These are phyloP conservation scores for Globisporangium lucens DNA, from an alignment of 352 stramenopile species.

Conservation along the genomic window DNA sequence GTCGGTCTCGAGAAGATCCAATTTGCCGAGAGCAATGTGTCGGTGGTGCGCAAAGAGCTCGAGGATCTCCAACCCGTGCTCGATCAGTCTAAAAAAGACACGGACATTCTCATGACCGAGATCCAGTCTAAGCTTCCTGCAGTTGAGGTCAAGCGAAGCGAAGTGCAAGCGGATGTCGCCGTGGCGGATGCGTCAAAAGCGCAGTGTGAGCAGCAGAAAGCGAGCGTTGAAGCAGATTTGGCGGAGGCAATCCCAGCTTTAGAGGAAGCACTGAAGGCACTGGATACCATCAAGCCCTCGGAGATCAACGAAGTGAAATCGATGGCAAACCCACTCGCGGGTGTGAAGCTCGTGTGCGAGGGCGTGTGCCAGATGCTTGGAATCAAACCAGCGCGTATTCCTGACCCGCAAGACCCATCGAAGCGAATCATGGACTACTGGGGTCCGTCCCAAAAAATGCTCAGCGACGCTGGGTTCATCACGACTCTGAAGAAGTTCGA, in stretches of 20 bases:
- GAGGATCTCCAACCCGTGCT: constrained; percentile 93
- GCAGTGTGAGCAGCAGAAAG: constrained; percentile 89
- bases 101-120: constrained; percentile 91
- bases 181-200: constrained; percentile 82
- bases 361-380: constrained; percentile 94
- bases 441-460: constrained; percentile 92
- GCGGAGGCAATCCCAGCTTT: constrained; percentile 91
- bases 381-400: constrained; percentile 91
- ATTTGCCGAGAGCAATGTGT: constrained; percentile 92
- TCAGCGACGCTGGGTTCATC: constrained; percentile 91
- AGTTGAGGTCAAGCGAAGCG: constrained; percentile 74
- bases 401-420: constrained; percentile 87
- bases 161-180: constrained; percentile 80
- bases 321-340: constrained; percentile 90
- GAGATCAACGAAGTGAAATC: constrained; percentile 94
- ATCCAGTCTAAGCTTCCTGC: constrained; percentile 92
- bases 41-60: constrained; percentile 93
- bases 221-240: constrained; percentile 87
- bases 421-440: constrained; percentile 96
- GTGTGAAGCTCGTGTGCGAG: constrained; percentile 93
- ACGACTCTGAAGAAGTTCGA: constrained; percentile 90
- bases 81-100: constrained; percentile 89
- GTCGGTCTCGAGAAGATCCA: constrained; percentile 93
- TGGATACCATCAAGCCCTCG: constrained; percentile 90
- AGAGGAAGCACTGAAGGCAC: constrained; percentile 90